Evolutionary conservation across 164 flowering plant species (phyloP).

Genomic region (Piper betle): DNA sequence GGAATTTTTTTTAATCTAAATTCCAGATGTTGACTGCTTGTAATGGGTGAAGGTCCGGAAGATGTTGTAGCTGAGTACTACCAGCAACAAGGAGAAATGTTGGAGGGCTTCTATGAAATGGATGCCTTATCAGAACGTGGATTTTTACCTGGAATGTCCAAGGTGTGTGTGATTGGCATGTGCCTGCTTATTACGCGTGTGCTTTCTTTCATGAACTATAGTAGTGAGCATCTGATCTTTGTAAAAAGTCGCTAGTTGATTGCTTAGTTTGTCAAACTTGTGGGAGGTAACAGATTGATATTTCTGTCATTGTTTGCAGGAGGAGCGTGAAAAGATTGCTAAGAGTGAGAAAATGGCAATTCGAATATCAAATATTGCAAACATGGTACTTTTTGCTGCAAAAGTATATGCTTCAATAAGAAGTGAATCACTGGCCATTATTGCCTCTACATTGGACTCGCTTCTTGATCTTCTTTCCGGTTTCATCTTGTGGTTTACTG

Average conservation of each 20-base stretch:
- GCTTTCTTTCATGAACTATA: background rate
- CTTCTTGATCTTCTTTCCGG: too few relatives aligned
- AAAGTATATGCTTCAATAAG: too few relatives aligned
- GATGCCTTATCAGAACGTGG: slow-evolving; percentile 80
- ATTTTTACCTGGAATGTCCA: slow-evolving; percentile 70
- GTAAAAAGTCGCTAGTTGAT: background rate
- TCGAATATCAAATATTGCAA: too few relatives aligned
- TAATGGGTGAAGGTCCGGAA: slow-evolving; percentile 34
- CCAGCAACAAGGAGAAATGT: too few relatives aligned
- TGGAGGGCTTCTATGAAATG: slow-evolving; percentile 33
- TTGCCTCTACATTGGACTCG: too few relatives aligned
- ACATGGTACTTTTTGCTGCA: too few relatives aligned
- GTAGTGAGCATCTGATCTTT: background rate
- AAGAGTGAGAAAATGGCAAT: too few relatives aligned
- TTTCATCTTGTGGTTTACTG: too few relatives aligned
- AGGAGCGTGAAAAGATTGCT: background rate
- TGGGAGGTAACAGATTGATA: background rate
- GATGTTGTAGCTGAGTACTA: slow-evolving; percentile 18
- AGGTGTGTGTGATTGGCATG: slow-evolving; percentile 26
- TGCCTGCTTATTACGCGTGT: background rate
- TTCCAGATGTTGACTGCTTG: background rate
- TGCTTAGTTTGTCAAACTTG: background rate
- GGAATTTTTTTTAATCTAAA: background rate
- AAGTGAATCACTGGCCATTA: too few relatives aligned
- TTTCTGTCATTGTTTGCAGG: background rate